Evolutionary conservation across 495 filamentous ascomycete species (phyloP), one percentile per base, ranked within the genome.

Genomic region (Penicillium steckii): DNA sequence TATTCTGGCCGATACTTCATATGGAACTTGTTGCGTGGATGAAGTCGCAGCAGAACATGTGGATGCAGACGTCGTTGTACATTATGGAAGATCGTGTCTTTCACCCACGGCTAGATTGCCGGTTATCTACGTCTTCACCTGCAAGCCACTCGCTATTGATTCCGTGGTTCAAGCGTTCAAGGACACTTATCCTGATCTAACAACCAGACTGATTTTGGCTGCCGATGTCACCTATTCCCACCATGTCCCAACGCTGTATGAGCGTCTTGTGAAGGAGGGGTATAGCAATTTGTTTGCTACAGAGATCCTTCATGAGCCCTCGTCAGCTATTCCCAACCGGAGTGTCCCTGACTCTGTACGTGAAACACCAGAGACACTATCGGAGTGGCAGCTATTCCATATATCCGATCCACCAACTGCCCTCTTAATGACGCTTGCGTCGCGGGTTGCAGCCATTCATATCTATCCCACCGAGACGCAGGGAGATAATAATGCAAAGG

Each of bases 41-140:
- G 94, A 99, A 69, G 87, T 97, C 40, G 95, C 94, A 2, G 94
- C 95, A 13, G 93, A 97, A 62, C 95, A 99, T 68, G 87, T 89
- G 24, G 78, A 90, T 61, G 92, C 94, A 5, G 87, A 97, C 46
- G 90, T 88, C 4, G 87, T 97, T 4, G 88, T 99, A 15, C 94
- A 99, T 66, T 99, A 97, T 61, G 94, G 94, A 19, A 80, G 93
- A 35, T 85, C 91, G 0, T 99, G 94, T 66, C 75, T 99, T 21
- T 95, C 89, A 2, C 95, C 94, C 10, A 95, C 93, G 0, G 87
- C 89, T 4, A 77, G 92, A 45, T 72, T 99, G 13, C 90, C 95
- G 0, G 90, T 97, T 21, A 86, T 97, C 49, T 90, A 97, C 62
- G 83, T 97, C 47, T 99, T 96, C 65, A 97, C 94, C 1, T 74